phyloP scores from a whole-genome alignment of 306 rosid species.

The Prunus mira region DNA sequence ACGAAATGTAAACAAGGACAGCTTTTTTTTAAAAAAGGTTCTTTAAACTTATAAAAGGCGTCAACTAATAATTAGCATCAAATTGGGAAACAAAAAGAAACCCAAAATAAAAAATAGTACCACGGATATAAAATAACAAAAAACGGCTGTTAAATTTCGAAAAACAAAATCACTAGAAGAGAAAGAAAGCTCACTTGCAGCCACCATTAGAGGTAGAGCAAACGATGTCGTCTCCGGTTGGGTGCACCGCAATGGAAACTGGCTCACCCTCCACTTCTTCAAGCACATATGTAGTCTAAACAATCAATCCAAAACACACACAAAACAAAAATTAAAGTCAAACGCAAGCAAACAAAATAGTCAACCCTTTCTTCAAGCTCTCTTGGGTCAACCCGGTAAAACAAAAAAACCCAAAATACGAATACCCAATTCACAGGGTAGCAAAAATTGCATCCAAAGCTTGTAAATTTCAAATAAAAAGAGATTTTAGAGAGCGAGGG shows the following conservation, averaged over 20 bases:
- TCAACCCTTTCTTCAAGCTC: background rate
- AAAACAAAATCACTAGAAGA: background rate
- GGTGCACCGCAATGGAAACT: constrained; percentile 75
- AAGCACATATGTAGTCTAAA: constrained; percentile 60
- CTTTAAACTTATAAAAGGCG: background rate
- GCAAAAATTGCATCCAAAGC: too few relatives aligned
- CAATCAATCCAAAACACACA: constrained; percentile 2
- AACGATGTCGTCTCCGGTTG: constrained; percentile 71
- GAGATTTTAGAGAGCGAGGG: background rate
- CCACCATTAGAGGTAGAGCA: constrained; percentile 78
- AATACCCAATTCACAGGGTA: background rate
- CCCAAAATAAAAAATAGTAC: background rate
- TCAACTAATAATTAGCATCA: background rate
- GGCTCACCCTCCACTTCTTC: constrained; percentile 87
- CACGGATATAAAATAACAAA: background rate
- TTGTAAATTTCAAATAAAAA: background rate
- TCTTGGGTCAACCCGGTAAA: background rate
- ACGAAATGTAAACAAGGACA: background rate
- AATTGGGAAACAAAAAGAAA: background rate
- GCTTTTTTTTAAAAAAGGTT: background rate
- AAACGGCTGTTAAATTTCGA: background rate
- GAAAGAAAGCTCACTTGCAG: constrained; percentile 74
- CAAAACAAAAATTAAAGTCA: background rate
- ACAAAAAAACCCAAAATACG: background rate
- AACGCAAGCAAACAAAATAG: background rate